These are phyloP conservation scores for Colletotrichum sp. DNA, from an alignment of 2,329 filamentous ascomycete genomes.

Conservation along the genomic window DNA sequence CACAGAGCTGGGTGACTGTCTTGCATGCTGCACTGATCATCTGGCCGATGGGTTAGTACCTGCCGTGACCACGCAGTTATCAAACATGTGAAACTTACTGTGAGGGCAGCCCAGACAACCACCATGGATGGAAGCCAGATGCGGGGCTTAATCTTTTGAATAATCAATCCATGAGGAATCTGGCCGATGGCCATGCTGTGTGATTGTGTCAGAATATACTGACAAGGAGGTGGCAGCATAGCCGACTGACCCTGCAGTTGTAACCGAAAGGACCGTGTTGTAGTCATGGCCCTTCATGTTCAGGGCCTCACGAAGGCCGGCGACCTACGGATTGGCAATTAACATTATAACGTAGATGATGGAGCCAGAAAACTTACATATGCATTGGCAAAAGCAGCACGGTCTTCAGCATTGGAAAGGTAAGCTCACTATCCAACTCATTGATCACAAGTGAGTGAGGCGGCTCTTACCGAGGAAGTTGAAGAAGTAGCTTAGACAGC, in stretches of 20 bases:
- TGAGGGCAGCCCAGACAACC: constrained; percentile 53
- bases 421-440: neutral
- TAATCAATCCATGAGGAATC: constrained; percentile 47
- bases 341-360: neutral
- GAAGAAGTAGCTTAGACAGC: constrained; percentile 39
- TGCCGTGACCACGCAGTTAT: fast-evolving
- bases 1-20: constrained; percentile 37
- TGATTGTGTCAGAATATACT: neutral
- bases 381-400: constrained; percentile 22
- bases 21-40: constrained; percentile 28
- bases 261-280: constrained; percentile 62
- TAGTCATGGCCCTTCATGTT: constrained; percentile 62
- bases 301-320: constrained; percentile 62
- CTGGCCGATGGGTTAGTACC: fast-evolving
- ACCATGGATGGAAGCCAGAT: constrained; percentile 55
- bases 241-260: constrained; percentile 9
- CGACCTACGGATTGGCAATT: constrained; percentile 35
- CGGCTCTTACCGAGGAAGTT: constrained; percentile 39
- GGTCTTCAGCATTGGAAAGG: neutral
- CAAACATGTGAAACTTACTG: constrained; percentile 18
- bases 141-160: constrained; percentile 54
- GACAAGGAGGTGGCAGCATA: fast-evolving
- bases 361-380: neutral
- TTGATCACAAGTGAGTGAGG: neutral
- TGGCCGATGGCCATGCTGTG: constrained; percentile 39